phyloP scores from a whole-genome alignment of 2,329 filamentous ascomycete genomes.

The Diaporthe vexans region DNA sequence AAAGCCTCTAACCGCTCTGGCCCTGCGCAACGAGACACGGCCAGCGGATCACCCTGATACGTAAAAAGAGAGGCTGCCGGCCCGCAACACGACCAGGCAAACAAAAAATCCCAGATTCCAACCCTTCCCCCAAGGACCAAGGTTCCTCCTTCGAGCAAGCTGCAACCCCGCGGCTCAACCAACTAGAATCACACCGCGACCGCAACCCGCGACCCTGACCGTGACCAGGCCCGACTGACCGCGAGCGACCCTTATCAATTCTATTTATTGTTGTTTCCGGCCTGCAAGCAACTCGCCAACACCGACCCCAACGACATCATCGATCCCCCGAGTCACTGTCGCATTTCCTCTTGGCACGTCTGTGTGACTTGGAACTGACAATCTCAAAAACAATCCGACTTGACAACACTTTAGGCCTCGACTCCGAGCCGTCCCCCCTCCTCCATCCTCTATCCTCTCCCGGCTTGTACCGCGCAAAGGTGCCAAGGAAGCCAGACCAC shows the following conservation, averaged over 20 bases:
- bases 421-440: neutral
- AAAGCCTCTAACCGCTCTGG: neutral
- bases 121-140: too few relatives aligned
- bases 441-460: slow-evolving; percentile 24
- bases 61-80: slow-evolving; percentile 19
- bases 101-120: neutral
- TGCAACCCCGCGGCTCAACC: slow-evolving; percentile 23
- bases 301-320: slow-evolving; percentile 29
- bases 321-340: slow-evolving; percentile 4
- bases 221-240: slow-evolving; percentile 25
- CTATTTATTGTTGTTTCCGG: slow-evolving; percentile 33
- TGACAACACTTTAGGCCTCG: slow-evolving; percentile 2
- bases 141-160: too few relatives aligned
- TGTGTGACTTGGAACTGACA: neutral
- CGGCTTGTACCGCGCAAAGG: slow-evolving; percentile 21
- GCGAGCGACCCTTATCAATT: slow-evolving; percentile 35
- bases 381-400: neutral
- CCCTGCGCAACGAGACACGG: neutral
- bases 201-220: neutral
- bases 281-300: slow-evolving; percentile 2
- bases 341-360: slow-evolving; percentile 1
- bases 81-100: slow-evolving; percentile 15
- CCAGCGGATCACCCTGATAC: slow-evolving; percentile 18
- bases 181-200: slow-evolving; percentile 9
- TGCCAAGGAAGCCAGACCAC: slow-evolving; percentile 6